Evolutionary conservation across 164 flowering plant genomes (phyloP).

Genomic region (Kingdonia uniflora): DNA sequence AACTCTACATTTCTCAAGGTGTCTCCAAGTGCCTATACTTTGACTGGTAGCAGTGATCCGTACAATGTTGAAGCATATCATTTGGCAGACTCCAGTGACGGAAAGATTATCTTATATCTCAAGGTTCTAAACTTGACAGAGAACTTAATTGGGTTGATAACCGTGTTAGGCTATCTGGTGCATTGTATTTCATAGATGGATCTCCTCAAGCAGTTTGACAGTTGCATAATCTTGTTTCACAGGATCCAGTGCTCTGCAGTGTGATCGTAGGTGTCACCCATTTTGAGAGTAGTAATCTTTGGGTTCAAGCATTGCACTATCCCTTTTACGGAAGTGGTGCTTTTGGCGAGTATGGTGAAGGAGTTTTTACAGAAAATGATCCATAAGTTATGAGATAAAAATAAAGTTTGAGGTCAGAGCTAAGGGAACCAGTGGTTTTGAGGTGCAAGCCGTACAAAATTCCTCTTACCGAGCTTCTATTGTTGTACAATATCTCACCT

Average conservation of each 20-base stretch:
- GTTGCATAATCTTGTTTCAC: conserved; percentile 88
- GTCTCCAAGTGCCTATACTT: conserved; percentile 69
- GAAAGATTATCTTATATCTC: conserved; percentile 78
- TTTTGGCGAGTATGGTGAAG: conserved; percentile 58
- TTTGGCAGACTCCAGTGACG: conserved; percentile 87
- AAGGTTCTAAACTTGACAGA: conserved; percentile 97
- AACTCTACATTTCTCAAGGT: too few species aligned
- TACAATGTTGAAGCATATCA: conserved; percentile 93
- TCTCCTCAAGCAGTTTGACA: conserved; percentile 98
- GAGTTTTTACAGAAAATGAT: conserved; percentile 86
- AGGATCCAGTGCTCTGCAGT: conserved; percentile 93
- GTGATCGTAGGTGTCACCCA: conserved; percentile 94
- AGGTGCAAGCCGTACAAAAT: conserved; percentile 96
- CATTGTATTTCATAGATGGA: conserved; percentile 87
- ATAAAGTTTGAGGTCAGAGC: conserved; percentile 58
- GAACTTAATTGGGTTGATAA: conserved; percentile 92
- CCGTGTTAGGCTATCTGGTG: conserved; percentile 87
- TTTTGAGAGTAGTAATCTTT: conserved; percentile 87
- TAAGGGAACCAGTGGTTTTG: conserved; percentile 87
- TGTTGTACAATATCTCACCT: conserved; percentile 90
- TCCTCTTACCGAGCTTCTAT: conserved; percentile 87
- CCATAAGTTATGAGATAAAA: conserved; percentile 74
- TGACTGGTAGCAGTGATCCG: conserved; percentile 97
- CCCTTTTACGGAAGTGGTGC: conserved; percentile 85
- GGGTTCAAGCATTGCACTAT: conserved; percentile 94